Conservation (phyloP, 2,329 filamentous ascomycete species). For the Fusarium robinianum region DNA sequence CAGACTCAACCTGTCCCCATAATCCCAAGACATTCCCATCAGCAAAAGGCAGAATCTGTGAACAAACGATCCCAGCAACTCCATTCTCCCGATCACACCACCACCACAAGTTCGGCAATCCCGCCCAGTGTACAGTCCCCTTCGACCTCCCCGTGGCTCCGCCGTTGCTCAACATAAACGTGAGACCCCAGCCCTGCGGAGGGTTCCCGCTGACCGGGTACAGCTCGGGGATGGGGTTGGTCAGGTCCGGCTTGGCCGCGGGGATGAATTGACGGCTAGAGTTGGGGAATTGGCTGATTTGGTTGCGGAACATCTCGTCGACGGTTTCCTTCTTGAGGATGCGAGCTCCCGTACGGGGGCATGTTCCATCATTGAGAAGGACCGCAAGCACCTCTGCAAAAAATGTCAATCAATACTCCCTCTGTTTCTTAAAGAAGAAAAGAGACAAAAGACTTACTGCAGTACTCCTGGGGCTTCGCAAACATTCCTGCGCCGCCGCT, state of each 20-base stretch:
- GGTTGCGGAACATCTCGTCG: conserved; percentile 67
- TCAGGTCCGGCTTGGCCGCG: conserved; percentile 53
- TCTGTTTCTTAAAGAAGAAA: not conserved
- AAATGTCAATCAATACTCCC: conserved; percentile 1
- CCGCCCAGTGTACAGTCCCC: conserved; percentile 61
- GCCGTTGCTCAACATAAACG: conserved; percentile 57
- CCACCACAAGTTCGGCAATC: conserved; percentile 64
- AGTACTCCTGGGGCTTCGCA: conserved; percentile 63
- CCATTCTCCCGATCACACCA: conserved; percentile 65
- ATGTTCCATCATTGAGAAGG: conserved; percentile 67
- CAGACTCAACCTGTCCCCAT: conserved; percentile 47
- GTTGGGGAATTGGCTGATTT: conserved; percentile 59
- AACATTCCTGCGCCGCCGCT: conserved; percentile 66
- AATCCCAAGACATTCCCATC: conserved; percentile 48
- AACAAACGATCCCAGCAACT: conserved; percentile 56
- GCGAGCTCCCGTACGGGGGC: conserved; percentile 56
- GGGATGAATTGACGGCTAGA: conserved; percentile 52
- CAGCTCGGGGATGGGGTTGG: conserved; percentile 54
- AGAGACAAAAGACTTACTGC: conserved; percentile 50
- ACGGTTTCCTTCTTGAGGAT: conserved; percentile 63
- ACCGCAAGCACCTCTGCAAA: conserved; percentile 59
- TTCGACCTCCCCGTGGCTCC: conserved; percentile 56
- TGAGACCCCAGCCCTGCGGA: conserved; percentile 68
- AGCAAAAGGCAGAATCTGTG: conserved; percentile 56
- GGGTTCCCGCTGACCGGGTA: conserved; percentile 51